Conservation (phyloP, 371 early-diverging fungal genomes). For the Mucor racemosus region DNA sequence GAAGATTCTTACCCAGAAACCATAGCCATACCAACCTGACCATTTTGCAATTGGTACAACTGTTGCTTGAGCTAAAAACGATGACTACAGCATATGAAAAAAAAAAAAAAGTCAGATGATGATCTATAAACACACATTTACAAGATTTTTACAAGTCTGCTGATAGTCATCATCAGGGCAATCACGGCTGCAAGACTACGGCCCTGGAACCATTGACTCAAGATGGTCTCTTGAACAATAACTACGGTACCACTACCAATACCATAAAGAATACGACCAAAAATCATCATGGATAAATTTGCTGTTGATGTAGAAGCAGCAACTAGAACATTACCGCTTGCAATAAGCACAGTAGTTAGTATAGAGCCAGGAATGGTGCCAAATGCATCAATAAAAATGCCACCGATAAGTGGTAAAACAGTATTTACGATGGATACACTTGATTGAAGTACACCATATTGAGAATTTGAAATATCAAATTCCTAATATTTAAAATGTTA, state of each 20-base stretch:
- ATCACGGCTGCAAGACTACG: slow-evolving; percentile 66
- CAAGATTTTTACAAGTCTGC: slow-evolving; percentile 55
- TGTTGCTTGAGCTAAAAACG: slow-evolving; percentile 70
- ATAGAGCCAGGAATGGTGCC: slow-evolving; percentile 71
- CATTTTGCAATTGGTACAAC: slow-evolving; percentile 66
- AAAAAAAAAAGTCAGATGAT: slow-evolving; percentile 13
- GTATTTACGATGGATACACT: slow-evolving; percentile 76
- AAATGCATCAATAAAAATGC: slow-evolving; percentile 76
- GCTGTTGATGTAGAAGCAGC: slow-evolving; percentile 60
- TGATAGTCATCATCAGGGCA: slow-evolving; percentile 69
- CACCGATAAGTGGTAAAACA: slow-evolving; percentile 69
- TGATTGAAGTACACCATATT: slow-evolving; percentile 76
- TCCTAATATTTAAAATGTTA: slow-evolving; percentile 43
- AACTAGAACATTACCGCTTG: slow-evolving; percentile 64
- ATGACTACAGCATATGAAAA: slow-evolving; percentile 40
- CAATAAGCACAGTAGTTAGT: slow-evolving; percentile 65
- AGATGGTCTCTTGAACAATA: slow-evolving; percentile 73
- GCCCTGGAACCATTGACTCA: slow-evolving; percentile 76
- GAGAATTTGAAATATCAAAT: slow-evolving; percentile 67
- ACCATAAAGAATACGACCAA: slow-evolving; percentile 73
- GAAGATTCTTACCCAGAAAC: slow-evolving; percentile 63
- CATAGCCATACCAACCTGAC: slow-evolving; percentile 73
- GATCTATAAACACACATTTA: neutral
- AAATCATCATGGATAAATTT: slow-evolving; percentile 65
- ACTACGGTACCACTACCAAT: slow-evolving; percentile 75